phyloP scores from a whole-genome alignment of 768 basidiomycete species.

The Hemileccinum impolitum region DNA sequence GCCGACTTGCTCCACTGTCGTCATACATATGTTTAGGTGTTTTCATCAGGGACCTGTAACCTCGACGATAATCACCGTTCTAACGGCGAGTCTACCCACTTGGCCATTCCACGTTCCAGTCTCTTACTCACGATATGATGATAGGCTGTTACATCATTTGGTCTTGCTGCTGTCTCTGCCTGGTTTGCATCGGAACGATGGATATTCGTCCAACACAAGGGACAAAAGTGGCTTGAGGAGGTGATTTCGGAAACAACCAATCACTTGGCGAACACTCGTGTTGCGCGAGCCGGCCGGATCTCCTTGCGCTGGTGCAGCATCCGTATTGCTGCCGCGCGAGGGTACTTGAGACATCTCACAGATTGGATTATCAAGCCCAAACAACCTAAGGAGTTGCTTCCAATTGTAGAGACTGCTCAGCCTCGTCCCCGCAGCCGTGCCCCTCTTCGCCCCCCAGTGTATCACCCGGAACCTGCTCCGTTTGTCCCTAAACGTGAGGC shows the following conservation, averaged over 20 bases:
- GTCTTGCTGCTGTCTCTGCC: constrained; percentile 47
- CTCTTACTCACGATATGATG: constrained; percentile 6
- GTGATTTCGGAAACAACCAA: constrained; percentile 32
- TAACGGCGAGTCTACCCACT: constrained; percentile 43
- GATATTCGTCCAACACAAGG: constrained; percentile 46
- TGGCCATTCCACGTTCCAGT: not conserved
- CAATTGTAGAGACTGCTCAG: constrained; percentile 20
- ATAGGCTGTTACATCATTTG: constrained; percentile 39
- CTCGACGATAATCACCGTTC: constrained; percentile 69
- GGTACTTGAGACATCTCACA: constrained; percentile 22
- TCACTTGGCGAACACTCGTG: constrained; percentile 24
- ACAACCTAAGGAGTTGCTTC: constrained; percentile 20
- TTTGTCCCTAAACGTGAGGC: constrained; percentile 19
- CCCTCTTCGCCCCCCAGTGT: constrained; percentile 10
- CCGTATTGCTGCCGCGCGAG: constrained; percentile 17
- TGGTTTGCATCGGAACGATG: constrained; percentile 54
- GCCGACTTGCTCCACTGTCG: constrained; percentile 24
- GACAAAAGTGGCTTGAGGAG: constrained; percentile 51
- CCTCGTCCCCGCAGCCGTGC: constrained; percentile 12
- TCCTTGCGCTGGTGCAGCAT: constrained; percentile 23
- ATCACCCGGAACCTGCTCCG: constrained; percentile 21
- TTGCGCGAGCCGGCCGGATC: constrained; percentile 25
- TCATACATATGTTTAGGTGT: constrained; percentile 13
- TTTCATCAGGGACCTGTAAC: constrained; percentile 51
- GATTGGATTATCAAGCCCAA: constrained; percentile 24